A percentile compares a stretch with the other conserved stretches of the same genome.
Conservation (phyloP, 306 rosid genomes). For the Lathyrus oleraceus region DNA sequence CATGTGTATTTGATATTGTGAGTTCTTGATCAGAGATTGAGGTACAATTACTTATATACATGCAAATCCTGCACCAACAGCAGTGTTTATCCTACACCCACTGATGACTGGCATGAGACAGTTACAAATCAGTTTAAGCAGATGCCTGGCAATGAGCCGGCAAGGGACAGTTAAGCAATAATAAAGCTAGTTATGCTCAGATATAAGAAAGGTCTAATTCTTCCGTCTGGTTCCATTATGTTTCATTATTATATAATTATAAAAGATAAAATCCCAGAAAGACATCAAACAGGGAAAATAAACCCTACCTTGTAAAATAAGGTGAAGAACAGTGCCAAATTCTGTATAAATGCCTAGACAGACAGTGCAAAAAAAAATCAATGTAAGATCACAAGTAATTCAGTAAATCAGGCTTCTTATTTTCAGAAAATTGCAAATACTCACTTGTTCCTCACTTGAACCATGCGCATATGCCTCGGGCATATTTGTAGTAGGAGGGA, state of each 20-base stretch:
- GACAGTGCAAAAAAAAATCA: not conserved
- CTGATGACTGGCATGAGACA: not conserved
- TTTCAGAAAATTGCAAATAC: constrained; percentile 11
- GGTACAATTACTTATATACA: not conserved
- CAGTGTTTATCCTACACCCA: not conserved
- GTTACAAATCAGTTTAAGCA: not conserved
- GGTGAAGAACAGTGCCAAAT: constrained; percentile 90
- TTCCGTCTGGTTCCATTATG: constrained; percentile 2
- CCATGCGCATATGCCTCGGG: constrained; percentile 92
- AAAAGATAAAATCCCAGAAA: not conserved
- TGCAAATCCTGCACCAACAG: not conserved
- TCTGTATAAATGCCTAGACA: constrained; percentile 87
- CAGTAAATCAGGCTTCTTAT: not conserved
- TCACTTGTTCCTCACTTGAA: constrained; percentile 84
- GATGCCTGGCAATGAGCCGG: not conserved
- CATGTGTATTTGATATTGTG: not conserved
- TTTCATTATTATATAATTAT: constrained; percentile 14
- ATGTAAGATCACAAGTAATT: constrained; percentile 18
- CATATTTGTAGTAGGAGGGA: constrained; percentile 76
- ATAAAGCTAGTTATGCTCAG: constrained; percentile 6
- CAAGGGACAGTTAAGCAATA: not conserved
- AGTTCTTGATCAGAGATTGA: not conserved
- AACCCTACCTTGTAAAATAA: constrained; percentile 74
- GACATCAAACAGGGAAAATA: not conserved
- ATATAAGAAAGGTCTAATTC: constrained; percentile 3